Evolutionary conservation across 192 early-diverging fungal species (phyloP).

Genomic region (Pecoramyces ruminantium): DNA sequence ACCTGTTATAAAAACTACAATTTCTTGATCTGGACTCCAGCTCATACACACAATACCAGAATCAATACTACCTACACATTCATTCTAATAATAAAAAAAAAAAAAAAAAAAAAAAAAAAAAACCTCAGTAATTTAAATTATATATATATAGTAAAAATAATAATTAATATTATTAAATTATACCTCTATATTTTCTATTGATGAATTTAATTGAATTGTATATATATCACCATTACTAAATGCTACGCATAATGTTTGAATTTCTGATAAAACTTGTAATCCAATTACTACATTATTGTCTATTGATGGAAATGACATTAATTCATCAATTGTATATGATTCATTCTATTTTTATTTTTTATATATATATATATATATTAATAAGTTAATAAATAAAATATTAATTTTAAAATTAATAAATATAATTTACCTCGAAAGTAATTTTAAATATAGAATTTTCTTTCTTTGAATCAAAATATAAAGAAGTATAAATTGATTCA

Average conservation of each 20-base stretch:
- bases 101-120: too few species aligned
- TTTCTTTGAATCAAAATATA: background rate
- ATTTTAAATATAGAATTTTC: background rate
- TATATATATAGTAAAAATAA: too few species aligned
- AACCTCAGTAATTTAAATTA: too few species aligned
- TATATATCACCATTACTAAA: slow-evolving; percentile 37
- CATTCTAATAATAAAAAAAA: too few species aligned
- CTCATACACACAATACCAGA: slow-evolving; percentile 47
- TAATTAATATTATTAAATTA: too few species aligned
- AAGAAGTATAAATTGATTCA: background rate
- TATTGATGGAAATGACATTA: background rate
- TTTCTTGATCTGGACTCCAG: slow-evolving; percentile 83
- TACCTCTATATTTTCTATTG: background rate
- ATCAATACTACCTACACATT: slow-evolving; percentile 56
- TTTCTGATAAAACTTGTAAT: slow-evolving; percentile 30
- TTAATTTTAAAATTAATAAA: too few species aligned
- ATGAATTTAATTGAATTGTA: background rate
- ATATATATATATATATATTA: background rate
- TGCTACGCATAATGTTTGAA: slow-evolving; percentile 29
- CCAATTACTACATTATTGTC: slow-evolving; percentile 10
- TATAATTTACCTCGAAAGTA: background rate
- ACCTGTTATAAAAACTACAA: slow-evolving; percentile 66
- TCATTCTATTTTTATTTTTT: background rate
- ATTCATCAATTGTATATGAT: background rate
- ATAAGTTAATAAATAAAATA: background rate